Evolutionary conservation across 2,329 filamentous ascomycete species (phyloP), one percentile per base, ranked within the genome.

Genomic region (Sclerotinia trifoliorum): DNA sequence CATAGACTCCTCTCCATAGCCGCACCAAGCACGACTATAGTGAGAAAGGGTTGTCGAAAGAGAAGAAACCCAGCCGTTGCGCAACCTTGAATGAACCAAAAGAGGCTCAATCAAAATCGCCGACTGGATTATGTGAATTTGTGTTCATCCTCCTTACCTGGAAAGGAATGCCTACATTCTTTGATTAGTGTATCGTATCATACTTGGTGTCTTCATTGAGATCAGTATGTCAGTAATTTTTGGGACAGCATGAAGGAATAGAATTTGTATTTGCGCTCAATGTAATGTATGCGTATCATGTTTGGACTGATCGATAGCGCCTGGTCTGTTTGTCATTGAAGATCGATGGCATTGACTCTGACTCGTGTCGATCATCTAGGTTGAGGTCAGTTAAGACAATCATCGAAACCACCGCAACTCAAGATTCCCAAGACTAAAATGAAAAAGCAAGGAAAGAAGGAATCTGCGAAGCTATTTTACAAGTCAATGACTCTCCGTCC

Each of bases 1-100:
- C 39, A 19, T 11, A 51, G 2, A 49, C 3, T 78, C 82, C 84
- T 84, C 84, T 81, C 84, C 80, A 73, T 83, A 80, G 74, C 82
- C 78, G 76, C 78, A 77, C 83, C 69, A 79, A 80, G 82, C 81
- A 78, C 74, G 76, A 78, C 32, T 48, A 62, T 3, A 62, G 56
- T 67, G 65, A 67, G 65, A 67, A 67, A 67, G 65, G 56, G 65
- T 67, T 67, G 56, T 54, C 65, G 56, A 46, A 13, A 29, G 19
- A 67, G 29, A 62, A 58, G 21, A 51, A 62, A 51, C 73, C 79
- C 81, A 79, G 84, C 82, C 83, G 84, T 85, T 84, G 82, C 84
- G 84, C 84, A 78, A 75, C 73, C 72, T 70, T 32, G 61, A 46
- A 21, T 51, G 32, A 73, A 74, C 71, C 71, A 73, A 75, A 73